Evolutionary conservation across 371 early-diverging fungal species (phyloP).

Genomic region (Mucor lusitanicus): DNA sequence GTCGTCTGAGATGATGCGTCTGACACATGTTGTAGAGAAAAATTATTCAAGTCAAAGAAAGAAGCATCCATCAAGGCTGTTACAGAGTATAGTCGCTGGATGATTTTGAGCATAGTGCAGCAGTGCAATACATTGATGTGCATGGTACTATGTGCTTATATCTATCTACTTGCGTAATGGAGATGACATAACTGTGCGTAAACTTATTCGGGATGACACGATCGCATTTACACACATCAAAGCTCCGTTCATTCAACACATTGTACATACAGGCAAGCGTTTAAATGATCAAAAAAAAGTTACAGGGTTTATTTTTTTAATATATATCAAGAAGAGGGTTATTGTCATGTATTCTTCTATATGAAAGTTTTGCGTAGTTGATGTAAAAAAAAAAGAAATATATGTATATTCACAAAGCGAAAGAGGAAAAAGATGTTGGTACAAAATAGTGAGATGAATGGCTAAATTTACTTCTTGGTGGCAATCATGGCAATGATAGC

Average conservation of each 20-base stretch:
- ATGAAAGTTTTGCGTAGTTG: neutral
- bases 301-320: neutral
- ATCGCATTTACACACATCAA: no score
- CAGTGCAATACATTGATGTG: no score
- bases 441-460: neutral
- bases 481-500: conserved; percentile 55
- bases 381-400: neutral
- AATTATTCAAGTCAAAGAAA: neutral
- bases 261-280: neutral
- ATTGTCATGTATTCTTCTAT: neutral
- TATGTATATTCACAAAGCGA: conserved; percentile 1
- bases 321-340: neutral
- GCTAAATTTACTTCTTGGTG: conserved; percentile 16
- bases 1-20: neutral
- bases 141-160: no score
- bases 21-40: neutral
- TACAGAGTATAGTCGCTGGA: no score
- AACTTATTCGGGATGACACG: neutral
- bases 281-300: neutral
- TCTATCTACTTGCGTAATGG: no score
- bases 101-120: no score
- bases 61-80: neutral
- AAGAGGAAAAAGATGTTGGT: neutral
- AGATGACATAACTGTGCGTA: neutral
- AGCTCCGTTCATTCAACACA: neutral